phyloP scores from a whole-genome alignment of 2,329 filamentous ascomycete species.

The Xylaria sp. region DNA sequence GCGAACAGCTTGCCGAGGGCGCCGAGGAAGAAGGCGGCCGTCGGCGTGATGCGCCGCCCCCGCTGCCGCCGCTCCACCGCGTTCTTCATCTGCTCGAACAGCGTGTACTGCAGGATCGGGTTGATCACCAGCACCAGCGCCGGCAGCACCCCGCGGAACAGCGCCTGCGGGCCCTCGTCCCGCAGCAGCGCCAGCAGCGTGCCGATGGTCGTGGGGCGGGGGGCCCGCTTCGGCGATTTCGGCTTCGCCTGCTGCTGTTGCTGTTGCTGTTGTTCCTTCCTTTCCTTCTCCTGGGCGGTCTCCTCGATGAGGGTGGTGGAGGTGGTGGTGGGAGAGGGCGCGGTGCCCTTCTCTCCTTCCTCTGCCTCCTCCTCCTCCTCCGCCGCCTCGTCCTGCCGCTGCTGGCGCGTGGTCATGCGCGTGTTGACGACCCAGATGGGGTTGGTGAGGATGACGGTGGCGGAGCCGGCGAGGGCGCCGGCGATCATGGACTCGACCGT shows the following conservation, averaged over 20 bases:
- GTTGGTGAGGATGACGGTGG: constrained; percentile 94
- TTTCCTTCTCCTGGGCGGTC: constrained; percentile 41
- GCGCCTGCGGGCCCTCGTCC: constrained; percentile 80
- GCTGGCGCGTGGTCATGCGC: constrained; percentile 89
- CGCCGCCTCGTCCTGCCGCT: constrained; percentile 40
- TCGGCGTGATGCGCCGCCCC: constrained; percentile 77
- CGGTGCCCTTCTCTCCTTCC: no score
- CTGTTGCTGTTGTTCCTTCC: constrained; percentile 44
- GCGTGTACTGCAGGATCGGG: constrained; percentile 96
- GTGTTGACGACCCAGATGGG: constrained; percentile 99
- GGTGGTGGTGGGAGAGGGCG: constrained; percentile 42
- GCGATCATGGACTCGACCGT: constrained; percentile 94
- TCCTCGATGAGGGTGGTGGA: constrained; percentile 44
- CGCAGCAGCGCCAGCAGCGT: constrained; percentile 80
- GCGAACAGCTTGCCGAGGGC: constrained; percentile 93
- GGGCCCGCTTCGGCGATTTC: no score
- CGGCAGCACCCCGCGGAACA: constrained; percentile 91
- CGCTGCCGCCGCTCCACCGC: constrained; percentile 66
- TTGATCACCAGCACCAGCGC: constrained; percentile 95
- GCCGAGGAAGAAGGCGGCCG: constrained; percentile 86
- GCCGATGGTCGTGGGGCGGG: constrained; percentile 75
- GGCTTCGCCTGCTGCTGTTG: background rate
- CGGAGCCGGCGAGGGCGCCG: constrained; percentile 88
- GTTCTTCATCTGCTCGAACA: constrained; percentile 99
- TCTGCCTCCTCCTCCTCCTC: no score